Percentiles rank a stretch among this genome's conserved stretches.
These are phyloP conservation scores for Cucurbita ficifolia DNA, from an alignment of 306 rosid species.

Conservation along the genomic window DNA sequence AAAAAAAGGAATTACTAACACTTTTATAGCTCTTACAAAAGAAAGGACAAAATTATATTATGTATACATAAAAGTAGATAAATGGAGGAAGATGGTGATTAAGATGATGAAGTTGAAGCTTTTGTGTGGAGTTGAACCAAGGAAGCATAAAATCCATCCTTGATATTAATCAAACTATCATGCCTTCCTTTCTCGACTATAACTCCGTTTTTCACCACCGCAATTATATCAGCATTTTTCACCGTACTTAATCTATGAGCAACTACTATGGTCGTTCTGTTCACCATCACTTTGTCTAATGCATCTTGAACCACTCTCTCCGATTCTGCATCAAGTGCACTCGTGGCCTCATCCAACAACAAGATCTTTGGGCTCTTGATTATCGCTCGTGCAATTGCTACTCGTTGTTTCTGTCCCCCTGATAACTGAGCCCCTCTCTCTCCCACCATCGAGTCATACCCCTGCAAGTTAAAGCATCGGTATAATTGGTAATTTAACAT, in stretches of 20 bases:
- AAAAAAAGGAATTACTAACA: neutral
- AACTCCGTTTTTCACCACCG: constrained; percentile 47
- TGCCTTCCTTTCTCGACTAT: constrained; percentile 64
- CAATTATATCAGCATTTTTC: constrained; percentile 49
- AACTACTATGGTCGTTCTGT: constrained; percentile 51
- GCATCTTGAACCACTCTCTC: constrained; percentile 66
- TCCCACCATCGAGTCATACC: constrained; percentile 51
- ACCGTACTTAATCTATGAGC: constrained; percentile 61
- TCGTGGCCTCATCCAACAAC: constrained; percentile 62
- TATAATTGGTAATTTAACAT: too few species aligned
- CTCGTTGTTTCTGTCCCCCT: constrained; percentile 75
- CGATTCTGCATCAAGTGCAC: constrained; percentile 77
- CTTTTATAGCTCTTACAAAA: neutral
- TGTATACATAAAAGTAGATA: neutral
- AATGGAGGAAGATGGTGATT: neutral
- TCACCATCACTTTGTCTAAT: constrained; percentile 39
- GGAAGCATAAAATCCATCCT: constrained; percentile 46
- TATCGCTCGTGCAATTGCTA: constrained; percentile 63
- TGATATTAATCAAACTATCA: constrained; percentile 35
- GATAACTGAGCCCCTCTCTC: constrained; percentile 63
- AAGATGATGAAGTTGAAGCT: constrained; percentile 19
- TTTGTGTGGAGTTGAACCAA: constrained; percentile 39
- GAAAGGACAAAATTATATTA: neutral
- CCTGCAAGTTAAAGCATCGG: constrained; percentile 8
- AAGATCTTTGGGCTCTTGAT: constrained; percentile 51